phyloP scores from a whole-genome alignment of 2,329 filamentous ascomycete genomes.

The Pseudopyricularia javanii region DNA sequence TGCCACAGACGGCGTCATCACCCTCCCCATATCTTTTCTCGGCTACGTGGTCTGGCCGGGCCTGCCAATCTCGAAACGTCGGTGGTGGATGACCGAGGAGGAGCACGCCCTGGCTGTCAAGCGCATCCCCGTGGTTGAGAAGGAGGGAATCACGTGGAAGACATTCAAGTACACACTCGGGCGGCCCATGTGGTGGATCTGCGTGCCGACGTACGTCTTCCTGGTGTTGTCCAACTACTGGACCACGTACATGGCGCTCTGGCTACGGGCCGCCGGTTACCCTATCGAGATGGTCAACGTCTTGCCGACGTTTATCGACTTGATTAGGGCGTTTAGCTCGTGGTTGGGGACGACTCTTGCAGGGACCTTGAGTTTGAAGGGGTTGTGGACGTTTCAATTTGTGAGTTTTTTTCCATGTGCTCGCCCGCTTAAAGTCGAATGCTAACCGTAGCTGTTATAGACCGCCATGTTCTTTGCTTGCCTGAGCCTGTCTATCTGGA shows the following conservation, averaged over 20 bases:
- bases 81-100: slow-evolving; percentile 20
- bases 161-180: slow-evolving; percentile 9
- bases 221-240: slow-evolving; percentile 34
- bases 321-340: slow-evolving; percentile 33
- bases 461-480: background rate
- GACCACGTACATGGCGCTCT: slow-evolving; percentile 35
- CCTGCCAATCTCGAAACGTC: slow-evolving; percentile 25
- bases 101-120: slow-evolving; percentile 20
- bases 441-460: background rate
- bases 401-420: background rate
- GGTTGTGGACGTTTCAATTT: slow-evolving; percentile 2
- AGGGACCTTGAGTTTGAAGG: slow-evolving; percentile 6
- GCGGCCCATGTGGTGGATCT: slow-evolving; percentile 2
- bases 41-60: slow-evolving; percentile 38
- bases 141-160: slow-evolving; percentile 1
- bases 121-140: slow-evolving; percentile 12
- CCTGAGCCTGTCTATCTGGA: slow-evolving; percentile 27
- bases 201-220: slow-evolving; percentile 10
- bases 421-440: background rate
- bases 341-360: slow-evolving; percentile 37
- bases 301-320: slow-evolving; percentile 33
- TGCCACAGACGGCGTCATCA: slow-evolving; percentile 7
- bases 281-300: slow-evolving; percentile 34
- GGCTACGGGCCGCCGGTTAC: slow-evolving; percentile 36
- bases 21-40: slow-evolving; percentile 35